Base-by-base conservation (phyloP, 192 early-diverging fungal genomes). In the Backusella liffmaniae region DNA sequence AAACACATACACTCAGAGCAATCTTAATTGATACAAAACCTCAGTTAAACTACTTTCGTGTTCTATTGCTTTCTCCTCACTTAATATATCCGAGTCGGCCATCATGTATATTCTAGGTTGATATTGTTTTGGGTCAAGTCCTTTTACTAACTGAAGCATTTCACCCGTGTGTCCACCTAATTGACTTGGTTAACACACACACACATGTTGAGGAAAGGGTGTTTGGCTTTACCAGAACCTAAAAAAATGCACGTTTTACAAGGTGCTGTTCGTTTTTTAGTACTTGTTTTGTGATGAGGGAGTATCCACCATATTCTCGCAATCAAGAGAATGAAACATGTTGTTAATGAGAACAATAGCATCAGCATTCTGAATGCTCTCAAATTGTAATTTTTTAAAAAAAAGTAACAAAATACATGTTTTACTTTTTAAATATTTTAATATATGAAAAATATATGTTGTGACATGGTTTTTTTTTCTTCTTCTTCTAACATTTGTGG, bases 141-240 rank as follows among this genome's bases (percentile, higher is more conserved):
- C 84, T 5, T 86, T 76, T 0, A 95, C 65, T 15, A 98, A 78
- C 71, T 91, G 88, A 10, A 92, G 67, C 95, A 99, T 98, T 80
- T 99, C 97, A 5, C 91, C 84, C 0, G 97, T 97, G 79, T 99
- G 97, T 12, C 97, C 97, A 42, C 97, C 96, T 81, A 39, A 32
- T 42, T 53, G 18, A 10, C n/a, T 56, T 56, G 21, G 21, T 23
- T 56, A n/a, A 23, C n/a, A 10, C 26, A 26, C 26, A 26, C 26
- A 26, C 53, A 21, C 2, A 16, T 56, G 74, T 56, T 44, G 46
- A n/a, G 46, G 70, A 29, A 78, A 73, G n/a, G 49, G 16, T 56
- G 41, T 34, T 13, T 37, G 18, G 44, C 30, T 66, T n/a, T 74
- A 67, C 76, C 83, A 18, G 76, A 79, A 15, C 84, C 78, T 23